phyloP scores from a whole-genome alignment of 2,329 filamentous ascomycete species.

The Conoideocrella luteorostrata region DNA sequence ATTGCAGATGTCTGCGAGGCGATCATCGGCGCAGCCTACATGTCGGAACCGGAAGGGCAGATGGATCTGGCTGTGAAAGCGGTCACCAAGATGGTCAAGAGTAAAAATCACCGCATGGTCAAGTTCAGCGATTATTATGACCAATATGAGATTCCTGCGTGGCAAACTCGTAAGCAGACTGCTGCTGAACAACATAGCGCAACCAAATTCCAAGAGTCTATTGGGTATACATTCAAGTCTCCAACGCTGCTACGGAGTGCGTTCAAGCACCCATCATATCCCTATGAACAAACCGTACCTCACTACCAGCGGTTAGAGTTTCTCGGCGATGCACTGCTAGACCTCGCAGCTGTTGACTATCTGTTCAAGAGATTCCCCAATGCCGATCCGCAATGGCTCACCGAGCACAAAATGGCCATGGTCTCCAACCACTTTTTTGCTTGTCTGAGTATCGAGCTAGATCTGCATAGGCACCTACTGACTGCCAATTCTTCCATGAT shows the following conservation, averaged over 20 bases:
- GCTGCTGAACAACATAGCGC: constrained; percentile 65
- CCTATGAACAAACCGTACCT: constrained; percentile 67
- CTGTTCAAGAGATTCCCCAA: constrained; percentile 71
- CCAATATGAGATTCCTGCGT: constrained; percentile 62
- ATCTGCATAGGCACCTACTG: constrained; percentile 68
- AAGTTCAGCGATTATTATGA: constrained; percentile 67
- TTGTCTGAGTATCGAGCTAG: constrained; percentile 70
- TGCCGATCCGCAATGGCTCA: constrained; percentile 91
- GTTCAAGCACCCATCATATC: constrained; percentile 82
- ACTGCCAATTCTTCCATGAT: constrained; percentile 38
- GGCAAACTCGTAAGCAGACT: constrained; percentile 57
- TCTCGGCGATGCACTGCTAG: constrained; percentile 79
- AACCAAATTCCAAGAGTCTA: constrained; percentile 51
- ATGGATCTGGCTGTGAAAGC: constrained; percentile 55
- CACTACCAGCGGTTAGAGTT: constrained; percentile 91
- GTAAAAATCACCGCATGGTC: constrained; percentile 61
- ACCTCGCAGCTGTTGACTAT: constrained; percentile 77
- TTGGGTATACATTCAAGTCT: constrained; percentile 61
- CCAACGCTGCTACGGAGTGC: constrained; percentile 75
- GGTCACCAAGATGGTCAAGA: constrained; percentile 64
- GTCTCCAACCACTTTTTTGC: constrained; percentile 92
- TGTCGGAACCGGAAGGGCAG: constrained; percentile 35
- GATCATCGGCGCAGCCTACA: constrained; percentile 77
- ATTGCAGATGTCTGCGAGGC: constrained; percentile 94
- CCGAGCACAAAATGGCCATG: constrained; percentile 99